Base-by-base conservation (phyloP, 2,329 filamentous ascomycete species). In the Chrysosporium keratinophilum region DNA sequence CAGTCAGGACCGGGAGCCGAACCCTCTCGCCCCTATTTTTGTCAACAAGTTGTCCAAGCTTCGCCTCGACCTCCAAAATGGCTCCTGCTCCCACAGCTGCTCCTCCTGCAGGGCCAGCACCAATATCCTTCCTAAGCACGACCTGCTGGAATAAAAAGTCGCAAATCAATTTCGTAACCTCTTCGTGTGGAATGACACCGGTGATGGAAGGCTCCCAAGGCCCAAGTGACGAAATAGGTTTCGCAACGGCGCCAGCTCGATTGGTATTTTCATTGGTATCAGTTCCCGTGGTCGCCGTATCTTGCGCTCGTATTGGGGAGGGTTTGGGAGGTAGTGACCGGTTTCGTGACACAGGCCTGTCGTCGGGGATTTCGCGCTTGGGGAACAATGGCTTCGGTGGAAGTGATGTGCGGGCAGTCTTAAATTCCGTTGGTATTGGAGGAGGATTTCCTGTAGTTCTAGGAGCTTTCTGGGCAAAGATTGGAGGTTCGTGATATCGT, bases 51-150 rank as follows among this genome's bases (percentile, higher is more conserved):
- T 82, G 84, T 15, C 93, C 93, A 46, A 97, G 76, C 69, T 97
- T 97, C 9, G 89, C 93, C 71, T 98, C 93, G 52, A 98, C 87
- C 69, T 98, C 93, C 51, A 96, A 83, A 56, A 88, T 79, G 12
- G 89, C 84, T 5, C 81, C 82, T 14, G 79, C 77, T 50, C 78
- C 78, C 14, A 74, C 69, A 17, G 85, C 78, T 60, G 85, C 81
- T 33, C 77, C 69, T 19, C 70, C 65, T 10, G 76, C 72, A 54
- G 77, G 71, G 1, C 66, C 77, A 37, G 83, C 76, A 10, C 72
- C 74, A 50, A 82, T 70, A 59, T 87, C 81, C n/a, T 78, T 75
- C 57, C 82, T 81, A 50, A 77, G 74, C 5, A 93, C 77, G 15
- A 93, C 83, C 53, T 85, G 76, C 46, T 80, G 67, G 65, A 83